phyloP scores from a whole-genome alignment of 2,329 filamentous ascomycete species.

The Ascochyta pisi region DNA sequence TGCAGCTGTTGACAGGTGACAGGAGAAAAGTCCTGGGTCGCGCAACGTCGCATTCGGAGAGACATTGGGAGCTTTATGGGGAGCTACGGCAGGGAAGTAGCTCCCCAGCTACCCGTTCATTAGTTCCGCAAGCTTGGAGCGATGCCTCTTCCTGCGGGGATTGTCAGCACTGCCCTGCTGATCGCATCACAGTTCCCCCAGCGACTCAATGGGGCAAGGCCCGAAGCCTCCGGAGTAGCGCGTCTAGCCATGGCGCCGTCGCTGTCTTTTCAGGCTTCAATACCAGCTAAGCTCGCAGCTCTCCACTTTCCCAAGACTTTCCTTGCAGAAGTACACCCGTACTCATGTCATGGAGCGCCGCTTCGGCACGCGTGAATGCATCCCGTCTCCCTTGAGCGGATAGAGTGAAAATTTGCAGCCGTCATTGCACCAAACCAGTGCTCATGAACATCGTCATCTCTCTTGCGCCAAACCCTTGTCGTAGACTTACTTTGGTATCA shows the following conservation, averaged over 20 bases:
- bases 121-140: constrained; percentile 23
- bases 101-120: constrained; percentile 22
- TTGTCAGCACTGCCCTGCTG: constrained; percentile 28
- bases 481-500: no score
- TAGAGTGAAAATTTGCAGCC: constrained; percentile 3
- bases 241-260: constrained; percentile 7
- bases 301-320: constrained; percentile 13
- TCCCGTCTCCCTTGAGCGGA: constrained; percentile 21
- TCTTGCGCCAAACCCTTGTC: constrained; percentile 23
- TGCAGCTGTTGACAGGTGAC: constrained; percentile 19
- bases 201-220: constrained; percentile 24
- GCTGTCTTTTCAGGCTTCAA: constrained; percentile 9
- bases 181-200: constrained; percentile 26
- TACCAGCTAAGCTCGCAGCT: constrained; percentile 9
- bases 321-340: constrained; percentile 13
- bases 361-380: constrained; percentile 3
- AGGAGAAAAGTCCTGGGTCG: constrained; percentile 22
- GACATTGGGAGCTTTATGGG: constrained; percentile 26
- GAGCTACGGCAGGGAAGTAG: constrained; percentile 15
- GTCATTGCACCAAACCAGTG: constrained; percentile 11
- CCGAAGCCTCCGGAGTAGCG: constrained; percentile 24
- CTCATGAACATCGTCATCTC: constrained; percentile 39
- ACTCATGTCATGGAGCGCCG: constrained; percentile 4
- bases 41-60: constrained; percentile 22
- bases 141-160: constrained; percentile 23